Percentiles rank a stretch among this genome's conserved stretches.
Conservation (phyloP, 1,284 basidiomycete genomes). For the Termitomyces sp. region DNA sequence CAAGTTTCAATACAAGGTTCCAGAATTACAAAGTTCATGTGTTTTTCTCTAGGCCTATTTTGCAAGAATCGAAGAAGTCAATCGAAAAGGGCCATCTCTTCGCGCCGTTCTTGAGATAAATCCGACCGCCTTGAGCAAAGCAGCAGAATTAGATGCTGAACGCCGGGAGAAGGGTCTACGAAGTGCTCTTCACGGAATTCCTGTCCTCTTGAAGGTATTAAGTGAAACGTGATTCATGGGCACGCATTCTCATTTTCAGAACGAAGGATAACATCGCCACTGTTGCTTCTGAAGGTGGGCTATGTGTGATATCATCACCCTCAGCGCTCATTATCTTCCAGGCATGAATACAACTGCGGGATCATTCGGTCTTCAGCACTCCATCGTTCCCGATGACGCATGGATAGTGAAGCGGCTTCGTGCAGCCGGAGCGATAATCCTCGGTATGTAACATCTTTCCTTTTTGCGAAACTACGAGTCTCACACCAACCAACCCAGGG, state of each 20-base stretch:
- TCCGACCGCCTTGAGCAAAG: slow-evolving; percentile 52
- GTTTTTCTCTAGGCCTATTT: slow-evolving; percentile 31
- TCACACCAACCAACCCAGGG: slow-evolving; percentile 25
- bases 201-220: slow-evolving; percentile 57
- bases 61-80: slow-evolving; percentile 67
- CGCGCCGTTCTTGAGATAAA: slow-evolving; percentile 63
- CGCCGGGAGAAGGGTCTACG: slow-evolving; percentile 41
- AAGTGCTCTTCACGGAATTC: slow-evolving; percentile 64
- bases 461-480: not conserved
- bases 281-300: slow-evolving; percentile 43
- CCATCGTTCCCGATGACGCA: slow-evolving; percentile 58
- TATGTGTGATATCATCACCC: not conserved
- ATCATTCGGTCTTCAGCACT: slow-evolving; percentile 51
- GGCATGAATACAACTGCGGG: slow-evolving; percentile 68
- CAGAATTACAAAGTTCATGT: too few relatives aligned
- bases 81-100: slow-evolving; percentile 53
- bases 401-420: slow-evolving; percentile 56
- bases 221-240: not conserved
- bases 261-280: slow-evolving; percentile 58
- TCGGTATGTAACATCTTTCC: slow-evolving; percentile 31
- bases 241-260: not conserved
- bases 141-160: slow-evolving; percentile 50
- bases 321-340: slow-evolving; percentile 14
- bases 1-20: not conserved
- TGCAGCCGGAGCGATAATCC: slow-evolving; percentile 61